These are phyloP conservation scores for Komagataella mondaviorum DNA, from an alignment of 805 yeast species.

Conservation along the genomic window DNA sequence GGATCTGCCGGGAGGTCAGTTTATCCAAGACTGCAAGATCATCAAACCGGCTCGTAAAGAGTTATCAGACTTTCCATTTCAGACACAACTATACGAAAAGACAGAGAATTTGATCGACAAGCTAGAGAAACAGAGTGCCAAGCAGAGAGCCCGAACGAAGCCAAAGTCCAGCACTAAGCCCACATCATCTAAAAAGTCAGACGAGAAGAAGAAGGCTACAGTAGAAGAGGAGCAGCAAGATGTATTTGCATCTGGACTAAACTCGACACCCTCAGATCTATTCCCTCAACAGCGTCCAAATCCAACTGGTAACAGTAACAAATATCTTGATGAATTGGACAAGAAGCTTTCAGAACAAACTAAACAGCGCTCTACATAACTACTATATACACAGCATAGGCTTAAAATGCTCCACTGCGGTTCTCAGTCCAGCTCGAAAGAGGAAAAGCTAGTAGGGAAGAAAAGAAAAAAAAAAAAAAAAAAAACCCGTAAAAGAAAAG, in stretches of 20 bases:
- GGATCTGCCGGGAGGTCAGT: slow-evolving; percentile 48
- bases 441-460: not conserved
- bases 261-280: not conserved
- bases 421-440: not conserved
- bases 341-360: not conserved
- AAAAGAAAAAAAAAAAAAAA: no score
- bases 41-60: slow-evolving; percentile 47
- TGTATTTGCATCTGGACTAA: not conserved
- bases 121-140: slow-evolving; percentile 62
- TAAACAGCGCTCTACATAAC: not conserved
- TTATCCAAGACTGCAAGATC: slow-evolving; percentile 62
- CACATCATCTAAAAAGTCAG: not conserved
- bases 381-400: not conserved
- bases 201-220: not conserved
- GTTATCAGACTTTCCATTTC: slow-evolving; percentile 43
- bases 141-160: not conserved
- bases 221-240: not conserved
- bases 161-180: not conserved
- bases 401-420: not conserved
- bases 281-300: not conserved
- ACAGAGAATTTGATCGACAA: slow-evolving; percentile 44
- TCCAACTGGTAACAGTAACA: not conserved
- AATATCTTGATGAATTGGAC: not conserved
- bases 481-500: not conserved
- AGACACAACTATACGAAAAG: slow-evolving; percentile 41